Percentiles rank a stretch among this genome's conserved stretches.
phyloP scores from a whole-genome alignment of 2,329 filamentous ascomycete species.

The Whalleya microplaca region DNA sequence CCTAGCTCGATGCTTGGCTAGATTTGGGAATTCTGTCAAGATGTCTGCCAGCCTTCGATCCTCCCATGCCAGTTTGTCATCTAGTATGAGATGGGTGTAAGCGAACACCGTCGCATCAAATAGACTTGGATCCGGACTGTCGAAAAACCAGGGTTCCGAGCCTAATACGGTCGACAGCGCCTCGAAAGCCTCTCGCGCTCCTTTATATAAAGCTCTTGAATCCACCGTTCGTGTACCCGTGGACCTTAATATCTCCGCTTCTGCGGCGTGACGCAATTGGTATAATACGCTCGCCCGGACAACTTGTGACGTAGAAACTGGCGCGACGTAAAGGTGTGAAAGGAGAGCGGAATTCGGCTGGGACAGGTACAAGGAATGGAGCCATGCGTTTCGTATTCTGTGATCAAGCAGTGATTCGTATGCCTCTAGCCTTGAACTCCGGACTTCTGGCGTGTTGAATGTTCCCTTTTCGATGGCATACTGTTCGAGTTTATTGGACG shows the following conservation, averaged over 20 bases:
- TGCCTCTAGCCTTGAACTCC: conserved; percentile 66
- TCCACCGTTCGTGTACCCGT: conserved; percentile 44
- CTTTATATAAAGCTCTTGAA: conserved; percentile 45
- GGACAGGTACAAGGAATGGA: conserved; percentile 81
- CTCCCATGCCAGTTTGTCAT: conserved; percentile 65
- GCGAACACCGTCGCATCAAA: conserved; percentile 92
- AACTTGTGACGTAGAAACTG: conserved; percentile 60
- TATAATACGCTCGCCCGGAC: conserved; percentile 66
- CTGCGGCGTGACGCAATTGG: conserved; percentile 74
- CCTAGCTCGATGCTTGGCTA: conserved; percentile 68
- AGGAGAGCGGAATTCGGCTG: conserved; percentile 71
- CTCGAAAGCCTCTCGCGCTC: conserved; percentile 49
- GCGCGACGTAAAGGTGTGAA: conserved; percentile 69
- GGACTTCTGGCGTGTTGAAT: conserved; percentile 49
- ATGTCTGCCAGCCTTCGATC: conserved; percentile 62
- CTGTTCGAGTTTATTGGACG: conserved; percentile 68
- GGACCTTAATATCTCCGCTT: conserved; percentile 71
- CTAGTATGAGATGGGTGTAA: conserved; percentile 81
- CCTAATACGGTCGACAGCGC: conserved; percentile 50
- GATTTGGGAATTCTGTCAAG: conserved; percentile 59
- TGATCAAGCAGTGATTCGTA: conserved; percentile 79
- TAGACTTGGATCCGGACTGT: conserved; percentile 59
- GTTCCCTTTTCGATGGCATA: conserved; percentile 63
- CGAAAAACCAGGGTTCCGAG: conserved; percentile 54
- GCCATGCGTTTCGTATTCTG: conserved; percentile 83